Base-by-base conservation (phyloP, 2,329 filamentous ascomycete genomes). In the Exophiala sp. region DNA sequence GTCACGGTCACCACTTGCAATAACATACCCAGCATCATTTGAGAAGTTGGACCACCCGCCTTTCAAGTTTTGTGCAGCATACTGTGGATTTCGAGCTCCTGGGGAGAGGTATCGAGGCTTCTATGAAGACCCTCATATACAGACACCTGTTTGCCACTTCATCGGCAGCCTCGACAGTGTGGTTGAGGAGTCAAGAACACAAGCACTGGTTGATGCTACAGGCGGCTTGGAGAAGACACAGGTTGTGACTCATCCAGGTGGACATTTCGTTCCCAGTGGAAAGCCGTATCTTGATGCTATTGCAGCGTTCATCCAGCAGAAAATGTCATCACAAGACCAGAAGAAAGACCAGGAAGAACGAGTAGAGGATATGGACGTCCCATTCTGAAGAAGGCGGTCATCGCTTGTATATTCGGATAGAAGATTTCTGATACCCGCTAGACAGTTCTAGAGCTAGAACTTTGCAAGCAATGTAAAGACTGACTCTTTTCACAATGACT, bases 111-210 rank as follows among this genome's bases (percentile, higher is more conserved):
- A 95, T 67, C 69, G 69, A 36, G 88, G 82, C 48, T 85, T 89
- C 57, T 95, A 89, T 67, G 81, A 89, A 62, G 59, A 64, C 6
- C 89, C 89, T 12, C 78, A 80, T 67, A 86, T 96, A 55, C 70
- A 68, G 58, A 96, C 91, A 55, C 88, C 89, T 0, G 83, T 88
- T 58, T 69, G 95, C 71, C 90, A 96, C 73, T 87, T 91, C 62
- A 69, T 96, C 21, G 92, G 92, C 1, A 86, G 84, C 50, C 74
- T 96, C 62, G 92, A 96, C 73, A 89, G 87, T 2, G 89, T 96
- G 1, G 91, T 97, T 0, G 88, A 91, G 32, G 91, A 96, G 75
- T 71, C 72, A 49, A 76, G 89, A 65, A 89, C 83, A 68, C 75
- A 81, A 64, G 80, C 76, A 18, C 71, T 96, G 54, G 78, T 88